Evolutionary conservation across 108 stramenopile species (phyloP), one percentile per base, ranked within the genome.

Genomic region (Seminavis robusta): DNA sequence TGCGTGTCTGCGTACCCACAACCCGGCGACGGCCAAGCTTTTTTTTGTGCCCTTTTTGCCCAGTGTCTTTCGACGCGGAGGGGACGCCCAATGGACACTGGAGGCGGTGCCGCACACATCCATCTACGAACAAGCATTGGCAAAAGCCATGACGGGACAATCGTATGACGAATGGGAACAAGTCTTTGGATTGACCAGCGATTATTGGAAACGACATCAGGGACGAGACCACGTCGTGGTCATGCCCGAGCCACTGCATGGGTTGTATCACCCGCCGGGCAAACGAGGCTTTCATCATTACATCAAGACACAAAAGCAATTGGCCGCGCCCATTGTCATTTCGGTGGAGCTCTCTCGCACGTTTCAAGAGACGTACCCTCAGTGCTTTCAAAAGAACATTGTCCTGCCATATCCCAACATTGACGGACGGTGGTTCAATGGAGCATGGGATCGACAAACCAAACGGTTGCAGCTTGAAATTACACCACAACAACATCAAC

Each of bases 1-100:
- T 38, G 61, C 65, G 13, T 75, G 74, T 27, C 32, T 75, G 10
- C 52, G 74, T 20, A 55, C 74, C 10, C 39, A 69, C 42, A 58
- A 75, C 38, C 74, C 74, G 4, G 63, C 53, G 25, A 49, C 43
- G 26, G 74, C 74, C 4, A 54, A 52, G 0, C 32, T 75, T 19
- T 75, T 75, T 44, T 75, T 63, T 48, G 74, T 75, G 47, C 74
- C 74, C 4, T 75, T 69, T 33, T 38, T 75, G 28, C 66, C 67
- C 3, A 52, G 63, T 4, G 59, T 67, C 20, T 69, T 48, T 37
- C 67, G 69, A 25, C 61, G 61, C 16, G 74, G 67, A 8, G n/a
- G n/a, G n/a, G n/a, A n/a, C n/a, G n/a, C n/a, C n/a, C n/a, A n/a
- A n/a, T n/a, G n/a, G n/a, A 24, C 25, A 4, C 16, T 27, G 4